phyloP scores from a whole-genome alignment of 2,329 filamentous ascomycete species.

The Lojkania enalia region DNA sequence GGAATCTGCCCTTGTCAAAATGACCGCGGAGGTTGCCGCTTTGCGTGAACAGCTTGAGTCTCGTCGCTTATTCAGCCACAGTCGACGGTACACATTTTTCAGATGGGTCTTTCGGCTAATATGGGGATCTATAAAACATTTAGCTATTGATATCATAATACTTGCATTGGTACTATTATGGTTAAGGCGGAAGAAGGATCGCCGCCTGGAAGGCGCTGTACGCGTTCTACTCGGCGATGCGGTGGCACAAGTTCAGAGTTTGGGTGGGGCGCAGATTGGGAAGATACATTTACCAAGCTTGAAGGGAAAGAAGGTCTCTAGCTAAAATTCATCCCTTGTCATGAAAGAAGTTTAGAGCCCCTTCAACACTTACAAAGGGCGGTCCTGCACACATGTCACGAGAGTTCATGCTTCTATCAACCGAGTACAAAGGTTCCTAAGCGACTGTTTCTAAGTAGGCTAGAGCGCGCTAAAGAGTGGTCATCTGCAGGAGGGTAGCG shows the following conservation, averaged over 20 bases:
- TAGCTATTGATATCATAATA: constrained; percentile 71
- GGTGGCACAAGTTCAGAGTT: constrained; percentile 43
- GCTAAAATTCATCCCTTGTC: too few species aligned
- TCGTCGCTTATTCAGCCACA: constrained; percentile 70
- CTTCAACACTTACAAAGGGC: too few species aligned
- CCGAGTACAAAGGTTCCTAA: too few species aligned
- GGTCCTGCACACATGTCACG: too few species aligned
- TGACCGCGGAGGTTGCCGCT: constrained; percentile 91
- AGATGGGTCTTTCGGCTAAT: constrained; percentile 50
- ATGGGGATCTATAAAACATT: constrained; percentile 73
- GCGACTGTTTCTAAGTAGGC: too few species aligned
- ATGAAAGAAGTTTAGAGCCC: too few species aligned
- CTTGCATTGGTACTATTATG: constrained; percentile 69
- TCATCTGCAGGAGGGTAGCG: too few species aligned
- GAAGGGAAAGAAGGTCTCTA: constrained; percentile 18
- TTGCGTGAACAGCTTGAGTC: constrained; percentile 86
- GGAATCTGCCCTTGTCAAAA: constrained; percentile 81
- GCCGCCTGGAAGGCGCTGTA: constrained; percentile 73
- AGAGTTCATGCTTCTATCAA: too few species aligned
- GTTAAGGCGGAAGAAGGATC: constrained; percentile 72
- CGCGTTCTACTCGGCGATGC: constrained; percentile 62
- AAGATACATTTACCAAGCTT: constrained; percentile 30
- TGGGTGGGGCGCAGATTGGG: constrained; percentile 30
- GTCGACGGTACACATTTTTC: constrained; percentile 65
- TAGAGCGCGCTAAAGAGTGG: too few species aligned